These are phyloP conservation scores for Fraxinus cuspidata DNA, from an alignment of 257 asterid species.

Conservation along the genomic window DNA sequence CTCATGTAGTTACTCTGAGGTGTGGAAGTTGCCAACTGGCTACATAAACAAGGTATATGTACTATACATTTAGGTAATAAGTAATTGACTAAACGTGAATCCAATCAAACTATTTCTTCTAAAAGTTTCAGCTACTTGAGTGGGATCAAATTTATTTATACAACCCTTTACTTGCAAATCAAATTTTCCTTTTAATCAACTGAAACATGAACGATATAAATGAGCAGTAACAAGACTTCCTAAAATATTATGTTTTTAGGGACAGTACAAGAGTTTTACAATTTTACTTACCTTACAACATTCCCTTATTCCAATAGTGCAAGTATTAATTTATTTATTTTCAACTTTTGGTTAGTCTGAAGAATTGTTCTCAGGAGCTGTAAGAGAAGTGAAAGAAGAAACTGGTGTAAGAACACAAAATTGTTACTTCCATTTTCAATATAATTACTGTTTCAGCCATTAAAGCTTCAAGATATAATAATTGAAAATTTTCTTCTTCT, in stretches of 20 bases:
- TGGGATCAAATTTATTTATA: background rate
- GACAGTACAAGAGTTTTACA: too few species aligned
- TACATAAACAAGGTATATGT: constrained; percentile 36
- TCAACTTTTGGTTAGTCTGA: constrained; percentile 24
- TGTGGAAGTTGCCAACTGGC: constrained; percentile 53
- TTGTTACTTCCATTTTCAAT: background rate
- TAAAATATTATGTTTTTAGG: too few species aligned
- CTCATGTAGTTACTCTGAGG: constrained; percentile 38
- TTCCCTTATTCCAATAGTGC: background rate
- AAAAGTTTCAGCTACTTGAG: background rate
- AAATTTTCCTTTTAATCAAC: background rate
- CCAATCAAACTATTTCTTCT: background rate
- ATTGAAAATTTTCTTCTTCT: background rate
- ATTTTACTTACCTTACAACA: too few species aligned
- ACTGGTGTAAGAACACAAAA: constrained; percentile 32
- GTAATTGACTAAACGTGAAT: background rate
- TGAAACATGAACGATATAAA: too few species aligned
- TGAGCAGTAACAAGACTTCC: background rate
- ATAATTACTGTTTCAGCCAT: background rate
- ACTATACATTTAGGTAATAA: background rate
- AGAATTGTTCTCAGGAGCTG: constrained; percentile 44
- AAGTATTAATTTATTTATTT: background rate
- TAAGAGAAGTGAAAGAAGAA: constrained; percentile 51
- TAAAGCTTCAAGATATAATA: background rate
- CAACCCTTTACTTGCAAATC: too few species aligned